phyloP scores from a whole-genome alignment of 2,329 filamentous ascomycete genomes.

The Diplodia scrobiculata region DNA sequence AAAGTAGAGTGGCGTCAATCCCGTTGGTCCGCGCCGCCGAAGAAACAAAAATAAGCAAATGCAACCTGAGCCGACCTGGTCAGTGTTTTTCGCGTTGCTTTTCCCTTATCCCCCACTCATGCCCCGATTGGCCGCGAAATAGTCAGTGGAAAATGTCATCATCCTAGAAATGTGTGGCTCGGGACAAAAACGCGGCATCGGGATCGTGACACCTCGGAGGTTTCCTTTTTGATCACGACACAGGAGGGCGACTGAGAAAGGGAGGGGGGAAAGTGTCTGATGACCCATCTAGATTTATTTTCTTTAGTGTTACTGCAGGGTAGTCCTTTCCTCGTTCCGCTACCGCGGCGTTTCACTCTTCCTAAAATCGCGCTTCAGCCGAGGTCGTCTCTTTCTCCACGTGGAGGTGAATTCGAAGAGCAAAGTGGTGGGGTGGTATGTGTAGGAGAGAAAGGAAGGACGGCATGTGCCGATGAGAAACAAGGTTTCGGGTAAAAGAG shows the following conservation, averaged over 20 bases:
- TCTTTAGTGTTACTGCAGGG: background rate
- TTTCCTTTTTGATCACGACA: background rate
- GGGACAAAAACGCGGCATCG: background rate
- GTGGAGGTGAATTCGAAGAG: background rate
- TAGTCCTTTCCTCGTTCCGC: background rate
- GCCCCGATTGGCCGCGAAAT: background rate
- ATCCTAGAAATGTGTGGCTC: background rate
- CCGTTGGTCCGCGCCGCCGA: background rate
- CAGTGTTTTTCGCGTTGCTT: background rate
- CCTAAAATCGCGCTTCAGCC: background rate
- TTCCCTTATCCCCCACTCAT: background rate
- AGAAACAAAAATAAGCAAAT: background rate
- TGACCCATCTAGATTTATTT: background rate
- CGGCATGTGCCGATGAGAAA: constrained; percentile 8
- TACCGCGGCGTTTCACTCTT: background rate
- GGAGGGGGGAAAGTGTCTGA: background rate
- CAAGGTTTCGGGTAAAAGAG: background rate
- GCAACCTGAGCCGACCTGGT: background rate
- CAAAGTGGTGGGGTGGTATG: background rate
- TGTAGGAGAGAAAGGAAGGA: no score
- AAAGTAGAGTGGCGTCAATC: background rate
- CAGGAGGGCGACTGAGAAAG: background rate
- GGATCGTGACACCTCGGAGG: background rate
- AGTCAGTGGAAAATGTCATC: background rate
- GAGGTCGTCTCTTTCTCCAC: background rate